A percentile compares a stretch with the other conserved stretches of the same genome.
phyloP scores from a whole-genome alignment of 805 yeast genomes.

The Hanseniaspora guilliermondii region DNA sequence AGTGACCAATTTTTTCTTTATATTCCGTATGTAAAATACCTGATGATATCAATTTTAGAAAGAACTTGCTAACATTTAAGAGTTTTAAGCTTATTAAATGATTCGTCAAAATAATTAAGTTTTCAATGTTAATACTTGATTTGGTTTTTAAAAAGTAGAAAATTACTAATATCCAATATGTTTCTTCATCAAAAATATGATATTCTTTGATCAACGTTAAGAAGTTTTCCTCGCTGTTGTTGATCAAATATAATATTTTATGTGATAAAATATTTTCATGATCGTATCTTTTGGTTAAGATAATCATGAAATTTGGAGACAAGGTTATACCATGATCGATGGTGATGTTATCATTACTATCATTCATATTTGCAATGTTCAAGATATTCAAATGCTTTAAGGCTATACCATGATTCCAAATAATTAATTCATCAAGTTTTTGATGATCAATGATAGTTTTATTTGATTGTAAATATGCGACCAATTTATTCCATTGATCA shows the following conservation, averaged over 20 bases:
- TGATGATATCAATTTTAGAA: slow-evolving; percentile 9
- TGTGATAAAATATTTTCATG: slow-evolving; percentile 1
- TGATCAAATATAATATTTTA: background rate
- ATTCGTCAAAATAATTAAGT: slow-evolving; percentile 2
- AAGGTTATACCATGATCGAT: slow-evolving; percentile 1
- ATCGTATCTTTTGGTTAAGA: slow-evolving; percentile 4
- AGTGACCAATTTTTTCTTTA: background rate
- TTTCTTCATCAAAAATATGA: slow-evolving; percentile 4
- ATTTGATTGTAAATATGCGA: background rate
- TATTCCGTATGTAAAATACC: slow-evolving; percentile 6
- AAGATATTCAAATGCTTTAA: slow-evolving; percentile 6
- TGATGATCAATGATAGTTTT: background rate
- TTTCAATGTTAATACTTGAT: background rate
- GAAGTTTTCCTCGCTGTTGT: background rate
- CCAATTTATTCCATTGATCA: background rate
- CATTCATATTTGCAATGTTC: background rate
- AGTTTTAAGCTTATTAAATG: background rate
- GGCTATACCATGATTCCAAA: slow-evolving; percentile 9
- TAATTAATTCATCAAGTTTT: background rate
- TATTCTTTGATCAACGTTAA: background rate
- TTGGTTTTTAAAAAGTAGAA: slow-evolving; percentile 2
- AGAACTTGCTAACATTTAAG: slow-evolving; percentile 7
- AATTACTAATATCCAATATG: slow-evolving; percentile 6
- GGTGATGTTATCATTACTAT: background rate
- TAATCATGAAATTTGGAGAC: background rate